Evolutionary conservation across 2,329 filamentous ascomycete species (phyloP), one percentile per base, ranked within the genome.

Genomic region (Verticillium zaregamsianum): DNA sequence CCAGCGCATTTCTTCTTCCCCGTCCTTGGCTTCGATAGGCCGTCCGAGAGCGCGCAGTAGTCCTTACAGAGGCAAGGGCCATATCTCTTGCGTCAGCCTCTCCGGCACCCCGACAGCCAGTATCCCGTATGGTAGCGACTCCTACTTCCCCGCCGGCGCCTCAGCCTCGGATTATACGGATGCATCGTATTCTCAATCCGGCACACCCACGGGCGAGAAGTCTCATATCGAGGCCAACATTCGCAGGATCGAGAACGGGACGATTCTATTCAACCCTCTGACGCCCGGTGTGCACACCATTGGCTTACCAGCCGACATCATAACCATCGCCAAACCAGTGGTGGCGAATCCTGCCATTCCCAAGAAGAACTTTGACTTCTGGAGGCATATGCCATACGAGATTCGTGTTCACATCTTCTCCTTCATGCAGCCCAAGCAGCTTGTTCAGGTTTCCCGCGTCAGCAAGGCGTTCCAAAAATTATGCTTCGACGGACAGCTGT

Each of bases 401-500:
- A 81, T 98, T 61, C 89, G 89, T 67, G 82, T 96, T 68, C 80
- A 91, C 52, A 87, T 97, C 58, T 83, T 98, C 62, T 83, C 86
- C 5, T 92, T 90, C 68, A 80, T 98, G 23, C 81, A 82, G 32
- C 93, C 93, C 0, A 92, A 88, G 70, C 89, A 98, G 72, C 84
- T 98, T 37, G 87, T 97, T 12, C 85, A 88, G 62, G 85, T 86
- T 61, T 96, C 94, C 1, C 80, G 86, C 20, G 90, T 95, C 23
- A 94, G 88, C 71, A 92, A 88, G 73, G 77, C 83, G 6, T 97
- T 95, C 80, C 82, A 96, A 73, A 82, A 84, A 57, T 87, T 91
- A 76, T 97, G 94, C 76, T 97, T 94, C 69, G 94, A 99, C 73
- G 95, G 95, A 2, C 95, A 99, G 76, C 78, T 98, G 17, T 99